Evolutionary conservation across 495 filamentous ascomycete species (phyloP).

Genomic region (Parmelia sp.): DNA sequence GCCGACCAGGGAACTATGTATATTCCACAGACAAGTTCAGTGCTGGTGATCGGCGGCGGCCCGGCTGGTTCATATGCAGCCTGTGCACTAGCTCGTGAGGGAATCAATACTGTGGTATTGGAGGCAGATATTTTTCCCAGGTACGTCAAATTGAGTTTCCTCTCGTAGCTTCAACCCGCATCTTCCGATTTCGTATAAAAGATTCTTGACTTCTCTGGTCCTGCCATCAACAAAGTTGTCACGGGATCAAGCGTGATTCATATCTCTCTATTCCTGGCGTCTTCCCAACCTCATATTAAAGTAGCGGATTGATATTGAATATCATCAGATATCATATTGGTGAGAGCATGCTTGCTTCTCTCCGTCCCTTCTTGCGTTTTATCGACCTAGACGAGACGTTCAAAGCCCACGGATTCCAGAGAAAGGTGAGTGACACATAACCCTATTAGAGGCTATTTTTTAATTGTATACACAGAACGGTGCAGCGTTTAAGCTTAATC

Average conservation of each 20-base stretch:
- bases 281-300: neutral
- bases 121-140: slow-evolving; percentile 44
- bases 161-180: no score
- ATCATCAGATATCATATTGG: slow-evolving; percentile 40
- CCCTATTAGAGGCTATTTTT: no score
- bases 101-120: slow-evolving; percentile 37
- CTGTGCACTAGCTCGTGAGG: slow-evolving; percentile 40
- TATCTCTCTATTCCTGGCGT: no score
- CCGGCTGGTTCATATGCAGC: slow-evolving; percentile 44
- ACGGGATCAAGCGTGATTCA: no score
- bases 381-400: slow-evolving; percentile 43
- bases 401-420: slow-evolving; percentile 38
- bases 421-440: slow-evolving; percentile 33
- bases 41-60: slow-evolving; percentile 44
- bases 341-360: slow-evolving; percentile 47
- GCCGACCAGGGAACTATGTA: slow-evolving; percentile 24
- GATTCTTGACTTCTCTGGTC: no score
- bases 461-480: slow-evolving; percentile 30
- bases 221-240: no score
- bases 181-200: no score
- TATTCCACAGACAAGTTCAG: slow-evolving; percentile 35
- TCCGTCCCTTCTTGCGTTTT: slow-evolving; percentile 43
- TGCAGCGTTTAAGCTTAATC: slow-evolving; percentile 42
- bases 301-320: slow-evolving; percentile 25
- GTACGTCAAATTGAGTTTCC: slow-evolving; percentile 18